phyloP scores from a whole-genome alignment of 208 protist species.

The Angomonas ambiguus region DNA sequence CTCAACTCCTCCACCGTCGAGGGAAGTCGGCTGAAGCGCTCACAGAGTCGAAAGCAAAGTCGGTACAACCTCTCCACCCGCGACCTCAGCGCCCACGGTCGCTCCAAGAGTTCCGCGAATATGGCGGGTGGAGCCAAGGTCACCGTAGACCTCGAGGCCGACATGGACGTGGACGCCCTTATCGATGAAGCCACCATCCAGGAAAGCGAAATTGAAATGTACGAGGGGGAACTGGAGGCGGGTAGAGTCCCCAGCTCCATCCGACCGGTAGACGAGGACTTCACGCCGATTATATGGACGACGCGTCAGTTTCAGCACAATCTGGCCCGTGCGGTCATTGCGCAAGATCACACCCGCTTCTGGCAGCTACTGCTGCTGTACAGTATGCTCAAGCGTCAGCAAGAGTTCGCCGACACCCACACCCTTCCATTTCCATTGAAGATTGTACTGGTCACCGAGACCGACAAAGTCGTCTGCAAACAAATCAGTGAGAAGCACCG shows the following conservation, averaged over 20 bases:
- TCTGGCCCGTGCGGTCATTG: constrained; percentile 22
- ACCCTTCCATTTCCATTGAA: neutral
- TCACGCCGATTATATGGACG: constrained; percentile 1
- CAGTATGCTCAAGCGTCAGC: neutral
- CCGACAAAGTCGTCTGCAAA: neutral
- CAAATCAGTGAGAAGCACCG: constrained; percentile 1
- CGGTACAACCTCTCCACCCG: neutral
- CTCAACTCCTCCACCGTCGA: neutral
- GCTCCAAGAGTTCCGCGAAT: neutral
- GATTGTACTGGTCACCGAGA: neutral
- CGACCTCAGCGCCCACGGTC: neutral
- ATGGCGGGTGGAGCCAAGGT: neutral
- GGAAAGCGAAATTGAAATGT: neutral
- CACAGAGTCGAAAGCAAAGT: neutral
- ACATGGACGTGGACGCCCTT: constrained; percentile 14
- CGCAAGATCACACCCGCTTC: constrained; percentile 15
- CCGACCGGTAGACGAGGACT: neutral
- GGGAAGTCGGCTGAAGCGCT: neutral
- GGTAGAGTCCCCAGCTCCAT: neutral
- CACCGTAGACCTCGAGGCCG: neutral
- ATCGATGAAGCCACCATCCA: neutral
- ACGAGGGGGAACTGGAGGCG: neutral
- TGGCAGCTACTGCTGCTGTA: constrained; percentile 17
- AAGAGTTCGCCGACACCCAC: neutral
- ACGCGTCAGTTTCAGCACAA: constrained; percentile 29